phyloP scores from a whole-genome alignment of 768 basidiomycete species.

The Polyporus arcularius region DNA sequence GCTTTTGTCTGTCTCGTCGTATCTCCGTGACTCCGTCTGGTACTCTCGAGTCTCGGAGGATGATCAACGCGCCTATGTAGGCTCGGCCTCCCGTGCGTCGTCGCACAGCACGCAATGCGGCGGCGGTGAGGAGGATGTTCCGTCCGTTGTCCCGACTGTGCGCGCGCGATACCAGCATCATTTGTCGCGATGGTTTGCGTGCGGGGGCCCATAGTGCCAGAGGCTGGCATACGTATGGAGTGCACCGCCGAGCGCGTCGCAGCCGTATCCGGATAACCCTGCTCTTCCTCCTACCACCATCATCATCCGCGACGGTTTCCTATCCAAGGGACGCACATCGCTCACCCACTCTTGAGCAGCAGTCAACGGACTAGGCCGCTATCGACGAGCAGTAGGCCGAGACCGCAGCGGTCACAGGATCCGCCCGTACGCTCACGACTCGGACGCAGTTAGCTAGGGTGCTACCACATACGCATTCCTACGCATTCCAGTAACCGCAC shows the following conservation, averaged over 20 bases:
- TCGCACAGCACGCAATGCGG: no score
- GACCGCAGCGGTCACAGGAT: slow-evolving; percentile 13
- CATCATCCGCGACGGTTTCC: no score
- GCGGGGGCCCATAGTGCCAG: no score
- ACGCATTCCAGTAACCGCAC: neutral
- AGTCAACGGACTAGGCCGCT: neutral
- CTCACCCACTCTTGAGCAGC: neutral
- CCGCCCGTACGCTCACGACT: slow-evolving; percentile 11
- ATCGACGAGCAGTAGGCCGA: neutral
- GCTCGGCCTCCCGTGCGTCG: no score
- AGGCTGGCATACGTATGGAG: no score
- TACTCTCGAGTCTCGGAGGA: neutral
- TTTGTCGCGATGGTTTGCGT: no score
- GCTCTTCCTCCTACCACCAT: no score
- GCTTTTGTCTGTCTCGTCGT: neutral
- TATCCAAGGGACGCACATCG: neutral
- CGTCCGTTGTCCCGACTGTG: neutral
- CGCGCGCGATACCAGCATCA: no score
- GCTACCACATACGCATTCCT: no score
- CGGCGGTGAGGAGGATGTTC: neutral
- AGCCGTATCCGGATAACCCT: no score
- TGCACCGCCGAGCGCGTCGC: no score
- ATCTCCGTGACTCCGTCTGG: neutral
- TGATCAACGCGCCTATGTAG: no score
- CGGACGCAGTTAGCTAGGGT: neutral